Conservation (phyloP, 768 basidiomycete species). For the Boletus sp. region DNA sequence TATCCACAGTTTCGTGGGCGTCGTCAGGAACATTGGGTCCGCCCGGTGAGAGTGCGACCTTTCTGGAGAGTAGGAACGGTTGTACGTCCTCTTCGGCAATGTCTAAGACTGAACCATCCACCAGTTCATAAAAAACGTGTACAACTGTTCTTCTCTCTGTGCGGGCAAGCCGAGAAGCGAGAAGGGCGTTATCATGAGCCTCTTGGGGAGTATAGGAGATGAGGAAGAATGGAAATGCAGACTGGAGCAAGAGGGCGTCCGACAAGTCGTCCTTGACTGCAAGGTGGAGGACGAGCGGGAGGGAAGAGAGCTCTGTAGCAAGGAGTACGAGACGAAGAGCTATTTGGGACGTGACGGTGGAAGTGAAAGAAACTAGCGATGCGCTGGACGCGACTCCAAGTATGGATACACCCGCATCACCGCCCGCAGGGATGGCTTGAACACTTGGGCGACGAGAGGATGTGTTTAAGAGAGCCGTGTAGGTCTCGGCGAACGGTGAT, state of each 20-base stretch:
- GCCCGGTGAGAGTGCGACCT: constrained; percentile 26
- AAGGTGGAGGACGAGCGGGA: constrained; percentile 71
- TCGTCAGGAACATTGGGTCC: constrained; percentile 30
- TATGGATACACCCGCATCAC: constrained; percentile 60
- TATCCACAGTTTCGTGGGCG: background rate
- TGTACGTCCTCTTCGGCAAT: constrained; percentile 58
- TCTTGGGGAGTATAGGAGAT: constrained; percentile 75
- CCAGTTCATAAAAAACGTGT: constrained; percentile 69
- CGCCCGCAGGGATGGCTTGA: constrained; percentile 57
- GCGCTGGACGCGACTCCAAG: constrained; percentile 42
- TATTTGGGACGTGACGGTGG: constrained; percentile 45
- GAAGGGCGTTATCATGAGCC: constrained; percentile 86
- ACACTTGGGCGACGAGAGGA: constrained; percentile 42
- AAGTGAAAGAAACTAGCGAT: constrained; percentile 60
- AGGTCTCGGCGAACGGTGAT: constrained; percentile 40
- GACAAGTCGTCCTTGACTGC: constrained; percentile 66
- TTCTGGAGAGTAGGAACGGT: constrained; percentile 56
- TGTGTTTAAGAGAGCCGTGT: constrained; percentile 31
- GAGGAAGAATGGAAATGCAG: constrained; percentile 79
- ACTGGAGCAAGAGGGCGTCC: constrained; percentile 71
- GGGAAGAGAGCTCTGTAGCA: constrained; percentile 62
- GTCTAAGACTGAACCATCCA: constrained; percentile 43
- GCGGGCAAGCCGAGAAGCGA: constrained; percentile 79
- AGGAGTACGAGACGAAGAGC: constrained; percentile 63
- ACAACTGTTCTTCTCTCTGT: constrained; percentile 74